A percentile compares a stretch with the other conserved stretches of the same genome.
phyloP scores from a whole-genome alignment of 2,329 filamentous ascomycete species.

The Trichoderma koningii region DNA sequence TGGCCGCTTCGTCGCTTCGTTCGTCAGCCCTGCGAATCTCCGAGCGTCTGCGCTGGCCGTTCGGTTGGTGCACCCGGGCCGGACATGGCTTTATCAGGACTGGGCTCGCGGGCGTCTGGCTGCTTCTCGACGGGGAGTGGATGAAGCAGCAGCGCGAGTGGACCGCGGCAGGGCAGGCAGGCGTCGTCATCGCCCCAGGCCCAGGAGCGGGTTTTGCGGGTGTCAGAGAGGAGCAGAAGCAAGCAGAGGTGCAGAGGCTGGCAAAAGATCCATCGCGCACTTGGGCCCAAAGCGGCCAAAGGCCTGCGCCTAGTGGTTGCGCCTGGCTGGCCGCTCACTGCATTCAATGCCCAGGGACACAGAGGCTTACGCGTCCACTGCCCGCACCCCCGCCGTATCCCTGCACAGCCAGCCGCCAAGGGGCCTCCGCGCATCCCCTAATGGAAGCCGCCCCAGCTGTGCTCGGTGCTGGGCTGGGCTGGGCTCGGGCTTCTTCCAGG shows the following conservation, averaged over 20 bases:
- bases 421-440: conserved; percentile 27
- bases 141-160: too few species aligned
- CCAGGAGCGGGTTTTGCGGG: not conserved
- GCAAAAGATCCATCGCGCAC: conserved; percentile 24
- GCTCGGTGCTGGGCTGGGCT: too few species aligned
- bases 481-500: not conserved
- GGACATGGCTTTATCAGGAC: not conserved
- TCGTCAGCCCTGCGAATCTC: conserved; percentile 31
- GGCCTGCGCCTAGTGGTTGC: conserved; percentile 25
- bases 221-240: not conserved
- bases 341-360: conserved; percentile 19
- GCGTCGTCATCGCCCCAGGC: conserved; percentile 40
- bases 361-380: conserved; percentile 39
- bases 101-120: not conserved
- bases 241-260: conserved; percentile 14
- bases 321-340: conserved; percentile 18
- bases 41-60: conserved; percentile 19
- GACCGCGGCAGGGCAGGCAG: conserved; percentile 16
- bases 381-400: conserved; percentile 29
- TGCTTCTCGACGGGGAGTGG: not conserved
- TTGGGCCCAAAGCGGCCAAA: conserved; percentile 16
- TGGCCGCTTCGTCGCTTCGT: conserved; percentile 28
- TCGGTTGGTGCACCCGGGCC: conserved; percentile 24
- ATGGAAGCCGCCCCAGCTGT: conserved; percentile 2
- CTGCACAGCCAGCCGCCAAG: conserved; percentile 27